phyloP scores from a whole-genome alignment of 768 basidiomycete genomes.

The Mycena albidolilacea region DNA sequence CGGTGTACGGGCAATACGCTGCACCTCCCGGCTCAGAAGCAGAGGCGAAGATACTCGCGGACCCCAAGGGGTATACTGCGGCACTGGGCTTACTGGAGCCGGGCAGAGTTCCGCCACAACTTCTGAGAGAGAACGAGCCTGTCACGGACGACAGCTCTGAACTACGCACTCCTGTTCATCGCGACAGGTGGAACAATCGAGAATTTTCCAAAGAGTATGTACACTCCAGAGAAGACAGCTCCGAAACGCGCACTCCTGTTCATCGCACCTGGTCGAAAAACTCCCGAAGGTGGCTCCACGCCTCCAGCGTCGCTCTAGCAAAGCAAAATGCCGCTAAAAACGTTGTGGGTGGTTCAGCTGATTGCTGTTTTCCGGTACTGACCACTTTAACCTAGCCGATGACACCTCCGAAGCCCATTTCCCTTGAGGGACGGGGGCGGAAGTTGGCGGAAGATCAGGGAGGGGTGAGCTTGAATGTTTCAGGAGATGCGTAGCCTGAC shows the following conservation, averaged over 20 bases:
- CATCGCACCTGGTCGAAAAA: too few relatives aligned
- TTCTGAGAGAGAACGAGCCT: not conserved
- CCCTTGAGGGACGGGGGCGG: not conserved
- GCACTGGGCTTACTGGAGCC: not conserved
- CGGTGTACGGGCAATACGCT: not conserved
- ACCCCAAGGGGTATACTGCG: not conserved
- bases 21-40: conserved; percentile 8
- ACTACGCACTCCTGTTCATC: not conserved
- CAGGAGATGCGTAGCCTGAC: not conserved
- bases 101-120: not conserved
- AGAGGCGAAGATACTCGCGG: conserved; percentile 6
- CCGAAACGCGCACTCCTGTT: not conserved
- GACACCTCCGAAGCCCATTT: not conserved
- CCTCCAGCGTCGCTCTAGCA: not conserved
- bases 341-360: not conserved
- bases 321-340: not conserved
- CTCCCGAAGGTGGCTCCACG: conserved; percentile 8
- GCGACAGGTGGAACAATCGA: not conserved
- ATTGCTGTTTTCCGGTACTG: not conserved
- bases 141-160: not conserved
- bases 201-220: not conserved
- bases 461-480: conserved; percentile 8
- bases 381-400: not conserved
- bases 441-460: not conserved
- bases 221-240: not conserved